Base-by-base conservation (phyloP, 495 filamentous ascomycete genomes). In the Penicillium coprophilum region DNA sequence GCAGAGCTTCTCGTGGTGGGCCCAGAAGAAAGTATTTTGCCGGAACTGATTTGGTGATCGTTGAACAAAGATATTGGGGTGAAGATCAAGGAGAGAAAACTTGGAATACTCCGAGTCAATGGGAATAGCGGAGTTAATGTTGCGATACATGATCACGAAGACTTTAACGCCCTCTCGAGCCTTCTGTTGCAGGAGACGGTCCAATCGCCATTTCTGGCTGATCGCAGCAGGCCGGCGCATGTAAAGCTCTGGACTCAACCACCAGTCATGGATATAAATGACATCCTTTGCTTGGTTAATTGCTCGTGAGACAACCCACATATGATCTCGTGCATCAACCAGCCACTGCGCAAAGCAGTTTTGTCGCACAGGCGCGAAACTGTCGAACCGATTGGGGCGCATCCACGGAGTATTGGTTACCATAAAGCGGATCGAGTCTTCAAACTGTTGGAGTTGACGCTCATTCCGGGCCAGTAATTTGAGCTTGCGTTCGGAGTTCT, bases 11-110 rank as follows among this genome's bases (percentile, higher is more conserved):
- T 99, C 94, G 69, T 99, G 94, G 67, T 99, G 94, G 23, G 94
- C 94, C 82, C 94, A 99, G 77, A 97, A 99, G 74, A 99, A 99
- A n/a, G 95, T 96, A 57, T 96, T 96, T 75, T 99, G 96, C 55
- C 94, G 87, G 70, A 96, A 91, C 68, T 99, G 94, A 61, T 99
- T 97, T 1, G 94, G 94, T 3, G 92, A 96, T 62, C 94, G 81
- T 63, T 97, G 90, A 9, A 99, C 92, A 65, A 96, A 95, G 56
- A 99, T 82, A 64, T 99, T 99, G 9, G 91, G 91, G 64, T 97
- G 92, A 12, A 99, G 80, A 62, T 97, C 95, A 20, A 99, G 86
- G 39, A 99, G 83, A 3, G 92, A 96, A 75, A 95, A 97, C 63
- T 99, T 99, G 20, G 95, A 95, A 68, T 97, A 97, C 63, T 96